Base-by-base conservation (phyloP, 768 basidiomycete species). In the Lentinula detonsa region DNA sequence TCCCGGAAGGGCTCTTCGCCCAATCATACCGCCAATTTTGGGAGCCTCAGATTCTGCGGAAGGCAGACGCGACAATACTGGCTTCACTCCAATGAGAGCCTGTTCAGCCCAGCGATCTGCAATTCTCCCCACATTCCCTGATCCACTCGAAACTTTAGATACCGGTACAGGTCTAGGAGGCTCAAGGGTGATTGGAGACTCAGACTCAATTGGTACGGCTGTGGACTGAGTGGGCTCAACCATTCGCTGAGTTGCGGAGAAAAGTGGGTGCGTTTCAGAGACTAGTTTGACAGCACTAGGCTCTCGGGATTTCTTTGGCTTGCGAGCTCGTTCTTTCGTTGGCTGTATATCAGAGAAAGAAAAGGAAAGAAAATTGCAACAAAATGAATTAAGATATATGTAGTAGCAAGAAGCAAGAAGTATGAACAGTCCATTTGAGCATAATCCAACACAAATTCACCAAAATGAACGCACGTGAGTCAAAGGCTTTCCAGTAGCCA, bases 381-480 rank as follows among this genome's bases (percentile, higher is more conserved):
- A 62, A 63, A 45, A 72, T 71, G 61, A 46, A 67, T 65, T 42
- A 48, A 62, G 52, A 65, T 67, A 49, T 62, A 59, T 63, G 54
- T 59, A 62, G 66, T 57, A 56, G 28, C 46, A 68, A 58, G 60
- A 37, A 64, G 61, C 62, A 57, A 49, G 65, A 64, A 61, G 61
- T 35, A 67, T 69, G 31, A 53, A 45, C 57, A 57, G 35, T 42
- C 42, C 74, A 39, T 37, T 51, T 72, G 75, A 85, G 80, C 76
- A 80, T 73, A 71, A 73, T 78, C 75, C 70, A 68, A 65, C 72
- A 65, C 69, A 68, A 70, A 69, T 72, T 83, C 78, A 84, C 85
- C 87, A 78, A 79, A 85, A 83, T 79, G 83, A 82, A 91, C 90
- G 88, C 85, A 93, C 90, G 85, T 93, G 90, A 75, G 83, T 86